Evolutionary conservation across 306 rosid species (phyloP).

Genomic region (Quercus wislizeni): DNA sequence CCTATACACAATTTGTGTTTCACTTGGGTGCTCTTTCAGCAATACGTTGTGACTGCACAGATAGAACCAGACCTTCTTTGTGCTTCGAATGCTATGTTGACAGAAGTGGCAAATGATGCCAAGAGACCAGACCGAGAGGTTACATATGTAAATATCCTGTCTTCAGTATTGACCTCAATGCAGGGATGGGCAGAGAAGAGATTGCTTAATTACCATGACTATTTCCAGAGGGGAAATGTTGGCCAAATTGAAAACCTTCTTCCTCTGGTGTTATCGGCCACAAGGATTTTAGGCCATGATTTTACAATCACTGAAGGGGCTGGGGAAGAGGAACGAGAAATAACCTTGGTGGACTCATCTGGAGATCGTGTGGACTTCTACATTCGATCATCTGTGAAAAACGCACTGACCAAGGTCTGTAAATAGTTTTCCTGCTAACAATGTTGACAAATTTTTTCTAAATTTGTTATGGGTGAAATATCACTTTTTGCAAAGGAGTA

Average conservation of each 20-base stretch:
- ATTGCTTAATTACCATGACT: conserved; percentile 65
- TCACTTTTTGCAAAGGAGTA: too few species aligned
- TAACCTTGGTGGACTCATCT: conserved; percentile 56
- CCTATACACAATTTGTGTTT: conserved; percentile 74
- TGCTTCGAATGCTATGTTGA: conserved; percentile 76
- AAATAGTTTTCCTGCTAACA: neutral
- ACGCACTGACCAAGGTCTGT: conserved; percentile 69
- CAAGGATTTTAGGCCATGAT: conserved; percentile 78
- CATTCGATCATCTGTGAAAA: conserved; percentile 59
- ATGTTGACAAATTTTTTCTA: too few species aligned
- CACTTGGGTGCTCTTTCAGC: conserved; percentile 84
- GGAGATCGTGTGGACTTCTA: conserved; percentile 64
- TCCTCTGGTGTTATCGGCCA: conserved; percentile 66
- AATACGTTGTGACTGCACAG: conserved; percentile 66
- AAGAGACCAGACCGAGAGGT: conserved; percentile 62
- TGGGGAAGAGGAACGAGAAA: conserved; percentile 43
- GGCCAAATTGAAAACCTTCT: conserved; percentile 71
- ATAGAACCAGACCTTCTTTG: conserved; percentile 71
- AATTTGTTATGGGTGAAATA: too few species aligned
- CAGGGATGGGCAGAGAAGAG: conserved; percentile 78
- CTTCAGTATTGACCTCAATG: conserved; percentile 65
- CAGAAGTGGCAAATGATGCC: conserved; percentile 73
- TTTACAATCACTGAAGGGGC: conserved; percentile 47
- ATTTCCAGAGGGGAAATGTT: conserved; percentile 60
- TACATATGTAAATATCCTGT: conserved; percentile 52